Conservation (phyloP, 148 eudicot genomes). For the Amaranthus cruentus region DNA sequence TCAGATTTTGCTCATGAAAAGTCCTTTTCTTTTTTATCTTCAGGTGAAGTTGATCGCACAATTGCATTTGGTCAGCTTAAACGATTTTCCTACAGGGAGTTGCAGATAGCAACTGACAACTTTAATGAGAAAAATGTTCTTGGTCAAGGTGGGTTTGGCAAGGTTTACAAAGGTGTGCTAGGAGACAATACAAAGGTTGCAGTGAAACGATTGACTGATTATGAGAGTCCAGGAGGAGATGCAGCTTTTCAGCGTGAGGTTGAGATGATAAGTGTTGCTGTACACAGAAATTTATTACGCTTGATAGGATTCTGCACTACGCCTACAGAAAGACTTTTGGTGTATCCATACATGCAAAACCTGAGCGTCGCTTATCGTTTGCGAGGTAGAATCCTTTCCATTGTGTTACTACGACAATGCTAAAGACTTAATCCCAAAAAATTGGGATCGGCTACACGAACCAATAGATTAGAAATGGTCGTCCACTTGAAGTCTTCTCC, state of each 20-base stretch:
- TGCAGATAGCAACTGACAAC: conserved; percentile 88
- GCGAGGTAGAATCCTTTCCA: conserved; percentile 51
- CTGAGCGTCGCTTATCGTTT: conserved; percentile 89
- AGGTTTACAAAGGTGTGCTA: conserved; percentile 89
- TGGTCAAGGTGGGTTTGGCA: conserved; percentile 97
- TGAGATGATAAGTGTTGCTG: conserved; percentile 99
- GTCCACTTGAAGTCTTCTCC: too few species aligned
- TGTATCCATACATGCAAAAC: conserved; percentile 95
- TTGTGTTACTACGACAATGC: neutral
- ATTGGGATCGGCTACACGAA: too few species aligned
- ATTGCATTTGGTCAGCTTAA: conserved; percentile 90
- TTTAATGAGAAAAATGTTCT: conserved; percentile 88
- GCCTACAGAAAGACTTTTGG: conserved; percentile 95
- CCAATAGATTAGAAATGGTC: too few species aligned
- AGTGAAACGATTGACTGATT: conserved; percentile 81
- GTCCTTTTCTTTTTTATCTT: neutral
- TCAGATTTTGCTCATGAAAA: too few species aligned
- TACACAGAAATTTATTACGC: conserved; percentile 80
- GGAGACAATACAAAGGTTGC: conserved; percentile 80
- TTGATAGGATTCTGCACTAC: conserved; percentile 95
- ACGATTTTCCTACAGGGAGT: conserved; percentile 87
- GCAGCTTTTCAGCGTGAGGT: conserved; percentile 94
- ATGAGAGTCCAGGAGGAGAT: conserved; percentile 92
- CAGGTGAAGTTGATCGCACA: conserved; percentile 92
- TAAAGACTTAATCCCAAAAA: too few species aligned